These are phyloP conservation scores for Papiliotrema terrestris DNA, from an alignment of 1,284 basidiomycete genomes.

Conservation along the genomic window DNA sequence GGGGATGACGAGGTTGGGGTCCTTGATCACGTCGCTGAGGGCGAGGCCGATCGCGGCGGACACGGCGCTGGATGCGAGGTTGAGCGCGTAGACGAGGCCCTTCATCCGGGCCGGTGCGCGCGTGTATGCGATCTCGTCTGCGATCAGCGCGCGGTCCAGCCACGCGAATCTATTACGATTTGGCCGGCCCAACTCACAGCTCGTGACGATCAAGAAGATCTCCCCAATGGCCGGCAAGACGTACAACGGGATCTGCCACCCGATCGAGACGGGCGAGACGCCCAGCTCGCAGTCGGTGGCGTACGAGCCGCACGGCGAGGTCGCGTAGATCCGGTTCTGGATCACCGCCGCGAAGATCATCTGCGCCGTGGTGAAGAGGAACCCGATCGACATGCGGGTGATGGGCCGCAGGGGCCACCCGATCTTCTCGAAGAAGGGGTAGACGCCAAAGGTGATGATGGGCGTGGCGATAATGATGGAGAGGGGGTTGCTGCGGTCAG, in stretches of 20 bases:
- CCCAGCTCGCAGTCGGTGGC: constrained; percentile 43
- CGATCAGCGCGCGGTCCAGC: background rate
- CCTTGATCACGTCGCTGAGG: constrained; percentile 32
- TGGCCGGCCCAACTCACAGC: constrained; percentile 48
- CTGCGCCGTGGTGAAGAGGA: constrained; percentile 43
- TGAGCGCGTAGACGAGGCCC: constrained; percentile 34
- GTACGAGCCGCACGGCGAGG: constrained; percentile 48
- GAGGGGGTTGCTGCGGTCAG: constrained; percentile 40
- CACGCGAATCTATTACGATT: background rate
- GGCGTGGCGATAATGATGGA: constrained; percentile 50
- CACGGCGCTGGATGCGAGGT: constrained; percentile 51
- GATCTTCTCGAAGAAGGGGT: constrained; percentile 47
- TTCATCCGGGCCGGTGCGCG: constrained; percentile 50
- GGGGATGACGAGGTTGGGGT: constrained; percentile 52
- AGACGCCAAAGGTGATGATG: constrained; percentile 49
- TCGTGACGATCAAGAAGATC: constrained; percentile 53
- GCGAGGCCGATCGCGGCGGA: constrained; percentile 49
- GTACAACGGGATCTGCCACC: constrained; percentile 51
- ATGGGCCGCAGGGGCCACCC: constrained; percentile 40
- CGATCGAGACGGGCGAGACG: constrained; percentile 39
- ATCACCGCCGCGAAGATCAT: constrained; percentile 51
- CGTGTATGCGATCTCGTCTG: constrained; percentile 48
- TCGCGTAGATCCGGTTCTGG: constrained; percentile 52
- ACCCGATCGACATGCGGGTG: constrained; percentile 35
- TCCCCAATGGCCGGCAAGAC: constrained; percentile 52